Base-by-base conservation (phyloP, 139 green algal genomes). In the Closterium sp. region DNA sequence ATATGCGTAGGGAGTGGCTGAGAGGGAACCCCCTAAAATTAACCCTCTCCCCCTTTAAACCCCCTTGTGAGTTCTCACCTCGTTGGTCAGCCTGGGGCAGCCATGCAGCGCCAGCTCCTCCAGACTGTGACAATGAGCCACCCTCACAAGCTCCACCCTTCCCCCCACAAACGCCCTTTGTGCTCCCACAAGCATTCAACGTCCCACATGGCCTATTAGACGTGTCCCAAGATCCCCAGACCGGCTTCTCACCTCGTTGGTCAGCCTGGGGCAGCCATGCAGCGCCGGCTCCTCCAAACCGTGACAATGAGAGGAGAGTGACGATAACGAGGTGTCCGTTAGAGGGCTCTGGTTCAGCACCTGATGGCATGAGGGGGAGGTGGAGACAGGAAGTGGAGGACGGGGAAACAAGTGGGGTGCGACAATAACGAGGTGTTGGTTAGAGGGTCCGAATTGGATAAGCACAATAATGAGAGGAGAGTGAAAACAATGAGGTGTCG, bases 261-360 rank as follows among this genome's bases (percentile, higher is more conserved):
- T 93, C 19, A 93, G 33, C 16, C 87, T 30, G 30, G 90, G 87
- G 90, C 90, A 93, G 32, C 87, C 85, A 21, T 93, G 90, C 34
- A 93, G 28, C 23, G 90, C 90, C 33, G 93, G 86, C 30, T 93
- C 90, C 81, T 93, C 87, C n/a, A 93, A 3, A 2, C 55, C 55
- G 55, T 28, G 55, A 76, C 55, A 76, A 76, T 76, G 55, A 76
- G 55, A 76, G 12, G 55, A 76, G 55, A 76, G 55, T 76, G 55
- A 76, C 55, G 25, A 76, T 76, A 76, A 76, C 55, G 55, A 88
- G 23, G 1, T 4, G 87, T 93, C 90, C 28, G 90, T 89, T 23
- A 93, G 32, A 3, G 88, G 90, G 19, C 90, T 88, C 88, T 93
- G 93, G 86, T 93, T 93, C 33, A 93, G 33, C 33, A 93, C 90